Base-by-base conservation (phyloP, 768 basidiomycete species). In the Xerocomus spinulosus region DNA sequence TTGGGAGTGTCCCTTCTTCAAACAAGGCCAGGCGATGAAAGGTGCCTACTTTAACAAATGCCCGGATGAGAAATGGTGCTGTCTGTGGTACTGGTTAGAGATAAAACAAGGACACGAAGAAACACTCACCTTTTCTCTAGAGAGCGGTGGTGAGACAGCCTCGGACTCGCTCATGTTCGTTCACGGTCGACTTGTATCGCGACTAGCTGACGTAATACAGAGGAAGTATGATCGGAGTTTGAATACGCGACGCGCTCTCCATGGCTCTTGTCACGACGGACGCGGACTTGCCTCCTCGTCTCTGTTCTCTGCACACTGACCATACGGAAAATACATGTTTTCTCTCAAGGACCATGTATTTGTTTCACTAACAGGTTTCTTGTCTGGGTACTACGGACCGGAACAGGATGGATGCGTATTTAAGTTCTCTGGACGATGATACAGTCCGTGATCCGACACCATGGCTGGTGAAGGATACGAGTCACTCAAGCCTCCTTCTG, bases 11-110 rank as follows among this genome's bases (percentile, higher is more conserved):
- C 0, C 85, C 82, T 49, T 91, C 87, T 58, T 92, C 87, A 55
- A 92, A 92, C 46, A 87, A 73, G 4, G 73, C 67, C 20, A 88
- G 68, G 34, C 85, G 76, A 63, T 91, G 89, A 62, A 88, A 89
- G 30, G 79, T 71, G 17, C 86, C 87, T 32, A 87, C 79, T 77
- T 89, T 91, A 48, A 91, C 76, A 63, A 92, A 92, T 13, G 87
- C 74, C 42, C 89, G 79, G 29, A 92, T 81, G 45, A 92, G 79
- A 66, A 92, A 92, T 6, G 89, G 89, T 0, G 83, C 76, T 5
- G 83, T 87, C 88, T 90, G 53, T 26, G 13, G 20, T 9, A 21
- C 20, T 9, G 25, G 29, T 57, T 6, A 50, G 43, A 5, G 6
- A 33, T 9, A 3, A 0, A 5, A 9, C 7, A 6, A 36, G 24